Evolutionary conservation across 2,329 filamentous ascomycete species (phyloP), one percentile per base, ranked within the genome.

Genomic region (Clarireedia hainanense): DNA sequence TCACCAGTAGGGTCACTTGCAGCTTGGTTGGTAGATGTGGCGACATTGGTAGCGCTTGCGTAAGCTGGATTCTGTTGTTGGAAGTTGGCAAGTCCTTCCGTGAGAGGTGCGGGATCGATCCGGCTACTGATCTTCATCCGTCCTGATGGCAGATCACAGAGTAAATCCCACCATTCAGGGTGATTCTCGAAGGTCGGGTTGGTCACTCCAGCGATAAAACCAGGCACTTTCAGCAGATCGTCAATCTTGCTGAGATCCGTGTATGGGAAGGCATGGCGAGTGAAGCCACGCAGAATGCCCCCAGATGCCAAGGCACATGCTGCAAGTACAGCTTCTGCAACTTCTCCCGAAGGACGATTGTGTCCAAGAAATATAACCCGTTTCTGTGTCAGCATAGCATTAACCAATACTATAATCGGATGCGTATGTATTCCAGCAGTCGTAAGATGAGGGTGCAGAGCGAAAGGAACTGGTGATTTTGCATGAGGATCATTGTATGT

Each of bases 191-290:
- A 99, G 0, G 91, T 92, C 5, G 94, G 94, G 68, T 99, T 99
- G 1, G 92, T 99, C 42, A 99, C 94, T 56, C 94, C 94, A 2
- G 94, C 94, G 65, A 99, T 96, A 72, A 99, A 99, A 2, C 94
- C 94, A 6, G 94, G 92, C 0, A 99, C 94, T 65, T 95, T 92
- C 48, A 99, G 79, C 10, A 99, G 80, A 69, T 97, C 94, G 63
- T 99, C 94, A 58, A 99, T 91, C 73, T 99, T 99, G 61, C 91
- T 96, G 45, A 99, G 78, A 73, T 99, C 94, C 1, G 94, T 99
- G 68, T 99, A 99, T 2, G 94, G 94, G 68, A 99, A 99, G 0
- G 94, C 94, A 72, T 97, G 90, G 17, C 94, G 83, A 7, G 92
- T 96, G 72, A 99, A 99, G 27, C 94, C 94, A 56, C 91, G 81